A percentile compares a stretch with the other conserved stretches of the same genome.
Evolutionary conservation across 345 rosid genomes (phyloP).

Genomic region (Microcos paniculata): DNA sequence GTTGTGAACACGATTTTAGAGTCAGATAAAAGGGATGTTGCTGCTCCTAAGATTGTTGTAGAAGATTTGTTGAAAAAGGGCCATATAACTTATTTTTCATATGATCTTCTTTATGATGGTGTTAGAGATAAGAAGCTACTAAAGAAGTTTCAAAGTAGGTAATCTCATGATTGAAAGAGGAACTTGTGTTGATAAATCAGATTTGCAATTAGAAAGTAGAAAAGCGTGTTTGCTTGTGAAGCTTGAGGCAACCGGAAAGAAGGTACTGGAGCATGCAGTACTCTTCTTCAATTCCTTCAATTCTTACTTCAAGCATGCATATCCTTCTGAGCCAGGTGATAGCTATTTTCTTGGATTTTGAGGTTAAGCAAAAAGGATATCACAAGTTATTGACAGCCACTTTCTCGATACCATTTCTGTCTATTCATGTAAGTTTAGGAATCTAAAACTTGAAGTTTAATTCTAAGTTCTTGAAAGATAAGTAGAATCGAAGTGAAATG

Average conservation of each 20-base stretch:
- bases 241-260: neutral
- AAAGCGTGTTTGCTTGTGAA: neutral
- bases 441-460: neutral
- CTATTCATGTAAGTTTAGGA: neutral
- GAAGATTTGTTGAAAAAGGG: slow-evolving; percentile 87
- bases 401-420: neutral
- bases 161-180: slow-evolving; percentile 17
- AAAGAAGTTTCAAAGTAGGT: slow-evolving; percentile 39
- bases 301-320: neutral
- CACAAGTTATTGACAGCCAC: neutral
- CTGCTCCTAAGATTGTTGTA: slow-evolving; percentile 88
- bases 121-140: slow-evolving; percentile 68
- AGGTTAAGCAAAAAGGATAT: neutral
- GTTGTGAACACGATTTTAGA: slow-evolving; percentile 70
- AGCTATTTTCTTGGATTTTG: neutral
- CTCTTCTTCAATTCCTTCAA: neutral
- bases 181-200: neutral
- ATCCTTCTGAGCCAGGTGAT: neutral
- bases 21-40: slow-evolving; percentile 68
- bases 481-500: too few species aligned
- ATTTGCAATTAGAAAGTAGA: slow-evolving; percentile 10
- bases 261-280: neutral
- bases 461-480: neutral
- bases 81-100: slow-evolving; percentile 74
- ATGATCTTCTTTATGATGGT: slow-evolving; percentile 83